These are phyloP conservation scores for Pichia deserticola DNA, from an alignment of 805 yeast species.

Conservation along the genomic window DNA sequence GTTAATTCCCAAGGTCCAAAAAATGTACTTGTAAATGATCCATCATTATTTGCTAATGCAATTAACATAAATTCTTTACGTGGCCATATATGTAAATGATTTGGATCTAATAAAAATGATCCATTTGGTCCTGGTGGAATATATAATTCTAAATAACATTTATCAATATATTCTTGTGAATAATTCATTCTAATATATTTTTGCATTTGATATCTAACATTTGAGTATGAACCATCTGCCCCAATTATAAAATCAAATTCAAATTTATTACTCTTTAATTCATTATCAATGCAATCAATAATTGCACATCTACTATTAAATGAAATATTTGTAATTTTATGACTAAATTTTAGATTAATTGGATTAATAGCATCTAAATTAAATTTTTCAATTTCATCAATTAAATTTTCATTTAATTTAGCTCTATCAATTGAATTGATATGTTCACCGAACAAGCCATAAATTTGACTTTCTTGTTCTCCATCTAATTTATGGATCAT, in stretches of 20 bases:
- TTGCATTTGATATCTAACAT: conserved; percentile 62
- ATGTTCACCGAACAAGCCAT: conserved; percentile 75
- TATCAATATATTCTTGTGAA: conserved; percentile 72
- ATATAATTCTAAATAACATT: conserved; percentile 72
- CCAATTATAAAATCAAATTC: conserved; percentile 63
- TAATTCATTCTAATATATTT: conserved; percentile 60
- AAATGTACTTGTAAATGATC: conserved; percentile 83
- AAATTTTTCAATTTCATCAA: conserved; percentile 54
- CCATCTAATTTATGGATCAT: conserved; percentile 78
- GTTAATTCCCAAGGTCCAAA: conserved; percentile 74
- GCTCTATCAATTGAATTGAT: conserved; percentile 83
- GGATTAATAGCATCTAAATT: conserved; percentile 18
- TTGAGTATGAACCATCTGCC: conserved; percentile 80
- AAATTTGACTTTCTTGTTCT: conserved; percentile 55
- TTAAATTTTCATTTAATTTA: conserved; percentile 53
- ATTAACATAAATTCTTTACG: conserved; percentile 79
- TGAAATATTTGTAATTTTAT: conserved; percentile 41
- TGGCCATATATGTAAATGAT: conserved; percentile 92
- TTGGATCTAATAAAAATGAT: conserved; percentile 51
- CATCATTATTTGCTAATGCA: conserved; percentile 79
- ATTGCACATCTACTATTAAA: conserved; percentile 7
- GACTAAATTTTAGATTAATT: conserved; percentile 44
- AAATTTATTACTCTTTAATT: background rate
- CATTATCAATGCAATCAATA: conserved; percentile 1
- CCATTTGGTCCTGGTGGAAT: conserved; percentile 50